Evolutionary conservation across 2,329 filamentous ascomycete genomes (phyloP).

Genomic region (Pseudogymnoascus sp.): DNA sequence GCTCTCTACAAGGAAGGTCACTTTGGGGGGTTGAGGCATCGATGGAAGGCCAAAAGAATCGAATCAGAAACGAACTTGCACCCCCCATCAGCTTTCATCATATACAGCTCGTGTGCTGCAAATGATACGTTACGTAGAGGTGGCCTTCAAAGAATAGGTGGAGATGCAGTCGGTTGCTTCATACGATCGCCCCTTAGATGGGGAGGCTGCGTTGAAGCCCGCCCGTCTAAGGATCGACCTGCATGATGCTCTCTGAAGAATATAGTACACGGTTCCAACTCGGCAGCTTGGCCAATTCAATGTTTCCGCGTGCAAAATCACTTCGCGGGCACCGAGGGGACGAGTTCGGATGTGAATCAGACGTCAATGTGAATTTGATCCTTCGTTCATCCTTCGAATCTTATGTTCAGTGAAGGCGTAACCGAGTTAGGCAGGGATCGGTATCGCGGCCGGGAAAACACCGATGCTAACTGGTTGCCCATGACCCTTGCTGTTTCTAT

Average conservation of each 20-base stretch:
- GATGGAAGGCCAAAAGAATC: not conserved
- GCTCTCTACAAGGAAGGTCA: not conserved
- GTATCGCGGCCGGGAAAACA: not conserved
- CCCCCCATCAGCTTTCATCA: not conserved
- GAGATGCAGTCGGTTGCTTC: not conserved
- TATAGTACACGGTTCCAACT: not conserved
- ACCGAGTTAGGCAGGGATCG: not conserved
- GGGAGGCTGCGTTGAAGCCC: no score
- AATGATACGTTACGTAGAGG: not conserved
- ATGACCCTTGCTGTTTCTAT: not conserved
- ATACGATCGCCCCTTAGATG: not conserved
- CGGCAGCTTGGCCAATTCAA: not conserved
- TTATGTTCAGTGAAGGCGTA: not conserved
- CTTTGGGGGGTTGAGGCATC: not conserved
- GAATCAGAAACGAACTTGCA: not conserved
- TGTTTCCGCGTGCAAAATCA: not conserved
- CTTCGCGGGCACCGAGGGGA: not conserved
- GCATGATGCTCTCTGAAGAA: not conserved
- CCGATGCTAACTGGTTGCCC: constrained; percentile 1
- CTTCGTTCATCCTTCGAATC: not conserved
- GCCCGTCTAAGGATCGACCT: not conserved
- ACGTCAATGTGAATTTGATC: not conserved
- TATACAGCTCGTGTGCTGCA: not conserved
- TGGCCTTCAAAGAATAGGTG: not conserved
- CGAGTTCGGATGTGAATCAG: not conserved